These are phyloP conservation scores for Gossypium raimondii DNA, from an alignment of 345 rosid genomes.

Conservation along the genomic window DNA sequence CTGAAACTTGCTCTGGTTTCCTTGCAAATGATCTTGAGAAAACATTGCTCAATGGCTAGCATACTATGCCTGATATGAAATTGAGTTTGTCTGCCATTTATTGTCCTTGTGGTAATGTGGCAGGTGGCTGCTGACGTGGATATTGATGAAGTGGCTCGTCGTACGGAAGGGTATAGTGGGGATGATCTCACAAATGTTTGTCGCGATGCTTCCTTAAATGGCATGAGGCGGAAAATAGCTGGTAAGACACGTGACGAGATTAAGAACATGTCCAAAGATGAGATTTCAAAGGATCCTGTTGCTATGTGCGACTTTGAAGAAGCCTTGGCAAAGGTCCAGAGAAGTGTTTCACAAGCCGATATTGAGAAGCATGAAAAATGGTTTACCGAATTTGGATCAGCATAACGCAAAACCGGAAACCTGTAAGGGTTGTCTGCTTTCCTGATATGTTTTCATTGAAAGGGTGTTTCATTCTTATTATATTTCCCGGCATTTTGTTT, in stretches of 20 bases:
- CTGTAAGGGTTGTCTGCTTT: neutral
- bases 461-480: slow-evolving; percentile 3
- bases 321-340: slow-evolving; percentile 86
- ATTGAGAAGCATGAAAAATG: slow-evolving; percentile 98
- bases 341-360: slow-evolving; percentile 87
- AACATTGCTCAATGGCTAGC: neutral
- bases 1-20: neutral
- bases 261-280: slow-evolving; percentile 97
- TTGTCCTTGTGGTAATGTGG: neutral
- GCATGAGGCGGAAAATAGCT: slow-evolving; percentile 99
- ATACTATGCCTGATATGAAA: slow-evolving; percentile 1
- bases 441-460: neutral
- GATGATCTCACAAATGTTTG: slow-evolving; percentile 98
- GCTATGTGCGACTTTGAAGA: slow-evolving; percentile 99
- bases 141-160: slow-evolving; percentile 84
- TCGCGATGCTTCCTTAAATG: slow-evolving; percentile 95
- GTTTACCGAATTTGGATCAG: slow-evolving; percentile 93
- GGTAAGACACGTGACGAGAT: slow-evolving; percentile 99
- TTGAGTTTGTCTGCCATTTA: neutral
- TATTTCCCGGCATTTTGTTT: neutral
- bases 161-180: slow-evolving; percentile 96
- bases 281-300: slow-evolving; percentile 93
- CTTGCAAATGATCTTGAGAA: neutral
- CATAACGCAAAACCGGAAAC: slow-evolving; percentile 27
- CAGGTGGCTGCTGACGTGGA: slow-evolving; percentile 90